Conservation (phyloP, 495 filamentous ascomycete genomes). For the Cryomyces antarcticus region DNA sequence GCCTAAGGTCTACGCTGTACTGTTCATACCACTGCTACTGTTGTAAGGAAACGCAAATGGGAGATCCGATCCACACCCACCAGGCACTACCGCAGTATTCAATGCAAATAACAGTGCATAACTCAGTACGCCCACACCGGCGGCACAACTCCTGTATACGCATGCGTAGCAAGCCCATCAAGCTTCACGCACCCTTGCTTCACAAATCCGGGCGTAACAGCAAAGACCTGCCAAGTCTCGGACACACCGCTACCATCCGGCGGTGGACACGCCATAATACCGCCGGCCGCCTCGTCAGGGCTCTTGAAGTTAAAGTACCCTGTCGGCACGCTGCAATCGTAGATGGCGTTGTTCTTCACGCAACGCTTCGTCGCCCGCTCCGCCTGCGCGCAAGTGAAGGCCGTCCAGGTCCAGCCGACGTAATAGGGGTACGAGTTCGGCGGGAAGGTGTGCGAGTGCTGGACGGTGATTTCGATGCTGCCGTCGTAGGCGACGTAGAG, state of each 20-base stretch:
- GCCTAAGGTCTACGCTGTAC: too few relatives aligned
- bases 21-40: too few relatives aligned
- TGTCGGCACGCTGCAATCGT: slow-evolving; percentile 3
- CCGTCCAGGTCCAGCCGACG: slow-evolving; percentile 5
- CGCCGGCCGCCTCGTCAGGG: slow-evolving; percentile 1
- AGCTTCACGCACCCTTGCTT: not conserved
- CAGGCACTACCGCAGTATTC: too few relatives aligned
- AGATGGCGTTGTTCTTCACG: not conserved
- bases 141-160: not conserved
- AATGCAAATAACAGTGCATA: too few relatives aligned
- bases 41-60: too few relatives aligned
- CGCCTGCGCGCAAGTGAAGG: not conserved
- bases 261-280: slow-evolving; percentile 6
- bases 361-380: not conserved
- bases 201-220: not conserved
- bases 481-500: slow-evolving; percentile 4
- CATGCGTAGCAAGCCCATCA: not conserved
- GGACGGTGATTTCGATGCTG: slow-evolving; percentile 2
- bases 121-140: not conserved
- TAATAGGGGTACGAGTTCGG: slow-evolving; percentile 4
- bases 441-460: slow-evolving; percentile 6
- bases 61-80: too few relatives aligned
- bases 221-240: not conserved
- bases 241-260: slow-evolving; percentile 2
- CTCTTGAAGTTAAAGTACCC: slow-evolving; percentile 7